Evolutionary conservation across 169 alveolate species (phyloP), one percentile per base, ranked within the genome.

Genomic region (Cryptosporidium muris): DNA sequence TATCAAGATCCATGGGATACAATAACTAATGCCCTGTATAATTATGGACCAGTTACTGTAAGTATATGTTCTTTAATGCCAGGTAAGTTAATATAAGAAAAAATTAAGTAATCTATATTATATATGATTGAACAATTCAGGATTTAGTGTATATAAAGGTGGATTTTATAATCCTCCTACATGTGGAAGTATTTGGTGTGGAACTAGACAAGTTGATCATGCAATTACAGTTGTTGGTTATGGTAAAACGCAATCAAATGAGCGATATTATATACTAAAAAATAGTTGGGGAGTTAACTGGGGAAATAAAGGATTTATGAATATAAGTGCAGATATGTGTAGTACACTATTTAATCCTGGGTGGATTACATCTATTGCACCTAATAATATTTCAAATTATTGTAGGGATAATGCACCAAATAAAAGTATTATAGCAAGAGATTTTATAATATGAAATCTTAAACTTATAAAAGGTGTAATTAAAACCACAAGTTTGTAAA

Each of bases 201-300:
- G 85, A 8, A 74, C 85, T 14, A 74, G 85, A 74, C 85, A 74
- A 48, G 85, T 89, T 34, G 91, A 91, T 45, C 94, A 91, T 66
- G 91, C 90, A 64, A 91, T 91, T 3, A 66, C 88, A 37, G 81
- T 81, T 7, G 90, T 89, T 14, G 94, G 94, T 40, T 91, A 89
- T 65, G 89, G 92, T 38, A 80, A 43, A 34, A 88, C 74, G 4
- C 62, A 36, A 47, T 82, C 64, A 9, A 81, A 66, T 11, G 60
- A 62, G 45, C 54, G 85, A 52, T 94, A 88, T 81, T 94, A 93
- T 92, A 81, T 91, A 49, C 90, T 90, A 43, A 92, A 90, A 88
- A 94, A 94, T 88, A 92, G 96, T 38, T 94, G 96, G 96, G 95
- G 95, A 42, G 64, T 90, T 11, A 16, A 54, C 34, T 94, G 96